These are phyloP conservation scores for Chaetomidium leptoderma DNA, from an alignment of 495 filamentous ascomycete genomes.

Conservation along the genomic window DNA sequence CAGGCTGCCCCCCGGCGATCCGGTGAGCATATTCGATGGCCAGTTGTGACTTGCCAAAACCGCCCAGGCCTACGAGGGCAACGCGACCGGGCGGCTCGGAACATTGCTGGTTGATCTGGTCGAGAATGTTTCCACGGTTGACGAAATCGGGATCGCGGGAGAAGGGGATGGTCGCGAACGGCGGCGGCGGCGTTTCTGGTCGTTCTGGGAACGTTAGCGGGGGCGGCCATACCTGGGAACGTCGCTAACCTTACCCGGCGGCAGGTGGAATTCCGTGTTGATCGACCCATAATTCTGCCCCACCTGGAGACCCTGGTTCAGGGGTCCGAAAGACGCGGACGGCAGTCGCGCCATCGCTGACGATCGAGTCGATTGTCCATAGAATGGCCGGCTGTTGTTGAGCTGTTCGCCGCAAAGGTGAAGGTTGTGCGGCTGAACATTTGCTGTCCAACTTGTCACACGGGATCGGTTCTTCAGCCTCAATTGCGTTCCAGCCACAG, in stretches of 20 bases:
- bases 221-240: not conserved
- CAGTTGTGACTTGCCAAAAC: slow-evolving; percentile 21
- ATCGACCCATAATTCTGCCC: not conserved
- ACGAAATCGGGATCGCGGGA: too few relatives aligned
- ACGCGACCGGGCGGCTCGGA: slow-evolving; percentile 17
- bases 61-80: slow-evolving; percentile 18
- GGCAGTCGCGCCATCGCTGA: not conserved
- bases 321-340: not conserved
- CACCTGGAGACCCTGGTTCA: not conserved
- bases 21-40: slow-evolving; percentile 26
- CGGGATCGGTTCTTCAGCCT: too few relatives aligned
- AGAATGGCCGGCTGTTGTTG: too few relatives aligned
- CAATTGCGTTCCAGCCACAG: too few relatives aligned
- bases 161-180: not conserved
- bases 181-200: not conserved
- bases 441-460: too few relatives aligned
- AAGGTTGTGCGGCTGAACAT: too few relatives aligned
- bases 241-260: not conserved
- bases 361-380: not conserved
- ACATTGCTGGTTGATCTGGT: slow-evolving; percentile 30
- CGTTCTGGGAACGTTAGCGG: not conserved
- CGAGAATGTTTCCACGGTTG: slow-evolving; percentile 21
- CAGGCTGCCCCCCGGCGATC: not conserved
- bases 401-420: too few relatives aligned
- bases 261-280: not conserved